Base-by-base conservation (phyloP, 164 flowering plant genomes). In the Akebia trifoliata region DNA sequence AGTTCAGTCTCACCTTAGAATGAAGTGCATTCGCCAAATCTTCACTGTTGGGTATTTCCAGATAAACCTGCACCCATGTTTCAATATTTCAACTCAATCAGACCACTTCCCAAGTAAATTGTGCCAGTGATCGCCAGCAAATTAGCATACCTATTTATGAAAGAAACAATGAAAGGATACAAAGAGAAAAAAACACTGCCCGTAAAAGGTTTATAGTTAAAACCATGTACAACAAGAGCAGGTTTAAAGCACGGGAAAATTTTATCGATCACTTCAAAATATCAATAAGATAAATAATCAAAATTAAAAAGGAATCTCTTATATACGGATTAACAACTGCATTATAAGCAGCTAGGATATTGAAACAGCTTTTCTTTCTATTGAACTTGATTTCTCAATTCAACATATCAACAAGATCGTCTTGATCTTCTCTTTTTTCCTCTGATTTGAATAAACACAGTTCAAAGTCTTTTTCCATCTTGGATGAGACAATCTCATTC, bases 21-120 rank as follows among this genome's bases (percentile, higher is more conserved):
- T 74, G 74, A 68, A 94, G 82, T 22, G 87, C 85, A 66, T 77
- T 81, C 1, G 96, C 97, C 65, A 94, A 62, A 24, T 73, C 65
- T 62, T 88, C 87, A 9, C 96, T 90, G 75, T 83, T 64, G 17
- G 93, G 83, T 12, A 79, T 49, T 74, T 94, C 97, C 69, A 94
- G 62, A 72, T 94, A 86, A 45, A 86, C 81, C 90, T 86, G 69
- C 64, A 74, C 6, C 17, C 37, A 30, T n/a, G 20, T 44, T 43
- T 49, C 35, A 48, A 1, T 1, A 17, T 21, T 32, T 7, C 22
- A 12, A 50, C 4, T 4, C 3, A 17, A 44, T 42, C 49, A 65
- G 28, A 38, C 47, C 49, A n/a, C 14, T 2, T 12, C 6, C 24
- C 28, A 55, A 55, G 28, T 4, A 4, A 40, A 8, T 10, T 40